phyloP scores from a whole-genome alignment of 2,329 filamentous ascomycete species.

The Aureobasidium pullulans region DNA sequence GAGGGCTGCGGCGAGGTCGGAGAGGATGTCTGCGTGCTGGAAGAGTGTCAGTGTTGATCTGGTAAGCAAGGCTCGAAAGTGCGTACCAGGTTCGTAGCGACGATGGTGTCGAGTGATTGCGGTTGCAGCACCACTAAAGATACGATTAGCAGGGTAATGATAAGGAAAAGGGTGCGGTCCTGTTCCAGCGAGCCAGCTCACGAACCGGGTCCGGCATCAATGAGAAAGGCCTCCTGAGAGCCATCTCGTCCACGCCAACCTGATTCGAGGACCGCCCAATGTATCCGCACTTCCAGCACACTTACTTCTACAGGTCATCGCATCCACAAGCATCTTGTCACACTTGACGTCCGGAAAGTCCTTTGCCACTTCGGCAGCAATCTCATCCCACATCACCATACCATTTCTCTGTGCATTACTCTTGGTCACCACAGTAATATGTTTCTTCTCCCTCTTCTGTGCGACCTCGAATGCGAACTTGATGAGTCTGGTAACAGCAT shows the following conservation, averaged over 20 bases:
- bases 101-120: slow-evolving; percentile 31
- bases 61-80: slow-evolving; percentile 42
- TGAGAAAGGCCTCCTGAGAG: too few relatives aligned
- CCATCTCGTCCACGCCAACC: too few relatives aligned
- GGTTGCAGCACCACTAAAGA: slow-evolving; percentile 28
- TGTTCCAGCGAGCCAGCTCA: too few relatives aligned
- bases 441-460: slow-evolving; percentile 48
- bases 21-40: slow-evolving; percentile 57
- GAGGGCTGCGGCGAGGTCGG: slow-evolving; percentile 61
- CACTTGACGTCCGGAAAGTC: slow-evolving; percentile 55
- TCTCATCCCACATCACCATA: slow-evolving; percentile 62
- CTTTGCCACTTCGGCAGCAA: slow-evolving; percentile 46
- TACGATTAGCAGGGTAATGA: too few relatives aligned
- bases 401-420: slow-evolving; percentile 59
- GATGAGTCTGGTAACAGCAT: slow-evolving; percentile 52
- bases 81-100: slow-evolving; percentile 30
- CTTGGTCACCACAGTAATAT: slow-evolving; percentile 58
- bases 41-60: slow-evolving; percentile 42
- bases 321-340: slow-evolving; percentile 62
- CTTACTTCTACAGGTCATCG: slow-evolving; percentile 52
- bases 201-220: too few relatives aligned
- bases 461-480: slow-evolving; percentile 58
- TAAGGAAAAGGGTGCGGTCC: too few relatives aligned
- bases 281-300: slow-evolving; percentile 26
- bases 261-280: too few relatives aligned